Evolutionary conservation across 257 asterid genomes (phyloP), one percentile per base, ranked within the genome.

Genomic region (Nicotiana obtusifolia): DNA sequence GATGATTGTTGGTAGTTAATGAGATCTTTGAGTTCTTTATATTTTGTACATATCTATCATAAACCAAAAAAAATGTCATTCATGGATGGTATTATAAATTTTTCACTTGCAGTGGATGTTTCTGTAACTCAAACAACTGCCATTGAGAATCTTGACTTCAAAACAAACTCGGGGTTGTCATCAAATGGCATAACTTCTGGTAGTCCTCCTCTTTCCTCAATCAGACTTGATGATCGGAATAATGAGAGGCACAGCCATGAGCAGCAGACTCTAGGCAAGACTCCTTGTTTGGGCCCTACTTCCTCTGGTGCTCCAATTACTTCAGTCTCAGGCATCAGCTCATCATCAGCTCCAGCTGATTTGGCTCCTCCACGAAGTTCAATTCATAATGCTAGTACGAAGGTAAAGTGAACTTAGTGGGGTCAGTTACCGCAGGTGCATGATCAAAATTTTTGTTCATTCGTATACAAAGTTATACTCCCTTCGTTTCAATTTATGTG

Each of bases 271-370:
- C 77, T 80, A 78, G 89, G 88, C 81, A 86, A 68, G 62, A 57
- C 80, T 82, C 82, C 81, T 57, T 60, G 69, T 79, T 54, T 83
- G n/a, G 84, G 66, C 81, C 81, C 86, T 84, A 69, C 85, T 80
- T 79, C 47, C 44, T 81, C 90, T 81, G 80, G 78, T 82, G 75
- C 64, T 85, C 81, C 84, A 76, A 87, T 83, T 30, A 84, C 82
- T 73, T 79, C 92, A 64, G 91, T 85, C 41, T 87, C 88, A 49
- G 13, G 87, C 81, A 89, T 83, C 71, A 86, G 84, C 80, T 89
- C 92, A 80, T 83, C 93, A 82, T 88, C 89, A 41, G 82, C 86
- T 86, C 89, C 92, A 76, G 78, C 76, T 81, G 33, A 81, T 49
- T 76, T 83, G 82, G 79, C 82, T 61, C 90, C 88, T 86, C 82